Conservation (phyloP, 1,139 yeast genomes). For the Geotrichum klebahnii region DNA sequence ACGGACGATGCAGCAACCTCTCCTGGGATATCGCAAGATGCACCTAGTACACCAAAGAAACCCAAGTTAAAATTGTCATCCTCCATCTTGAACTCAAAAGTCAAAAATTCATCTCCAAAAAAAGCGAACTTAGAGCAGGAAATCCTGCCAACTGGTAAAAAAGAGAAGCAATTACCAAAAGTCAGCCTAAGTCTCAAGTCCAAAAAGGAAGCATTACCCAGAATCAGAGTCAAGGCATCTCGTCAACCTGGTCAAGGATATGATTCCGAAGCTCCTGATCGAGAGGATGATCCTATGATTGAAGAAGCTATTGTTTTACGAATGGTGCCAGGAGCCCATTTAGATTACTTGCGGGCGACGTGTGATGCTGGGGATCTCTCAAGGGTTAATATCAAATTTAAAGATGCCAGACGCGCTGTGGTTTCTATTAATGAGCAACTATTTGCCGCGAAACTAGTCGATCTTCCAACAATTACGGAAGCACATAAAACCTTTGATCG, state of each 20-base stretch:
- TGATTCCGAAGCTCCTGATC: conserved; percentile 94
- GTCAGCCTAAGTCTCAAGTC: conserved; percentile 36
- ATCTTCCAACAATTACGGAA: conserved; percentile 84
- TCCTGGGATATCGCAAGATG: background rate
- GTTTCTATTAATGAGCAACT: conserved; percentile 51
- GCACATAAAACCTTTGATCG: conserved; percentile 84
- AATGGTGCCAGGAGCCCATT: conserved; percentile 71
- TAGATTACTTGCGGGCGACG: conserved; percentile 73
- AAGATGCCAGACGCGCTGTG: conserved; percentile 73
- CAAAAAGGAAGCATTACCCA: conserved; percentile 42
- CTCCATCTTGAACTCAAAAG: conserved; percentile 6
- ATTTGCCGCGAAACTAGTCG: conserved; percentile 83
- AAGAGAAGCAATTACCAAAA: conserved; percentile 25
- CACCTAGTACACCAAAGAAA: conserved; percentile 9
- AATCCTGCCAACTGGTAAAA: conserved; percentile 4
- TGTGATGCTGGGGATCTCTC: conserved; percentile 77
- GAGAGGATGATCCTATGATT: conserved; percentile 88
- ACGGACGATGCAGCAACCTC: background rate
- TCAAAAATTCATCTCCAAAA: conserved; percentile 9
- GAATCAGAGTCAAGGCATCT: conserved; percentile 75
- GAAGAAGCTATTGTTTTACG: conserved; percentile 83
- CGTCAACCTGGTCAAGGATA: conserved; percentile 92
- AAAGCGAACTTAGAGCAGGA: conserved; percentile 4
- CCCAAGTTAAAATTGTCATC: conserved; percentile 18
- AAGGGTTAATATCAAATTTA: conserved; percentile 72